Evolutionary conservation across 805 yeast genomes (phyloP), one percentile per base, ranked within the genome.

Genomic region (Metschnikowia hibisci): DNA sequence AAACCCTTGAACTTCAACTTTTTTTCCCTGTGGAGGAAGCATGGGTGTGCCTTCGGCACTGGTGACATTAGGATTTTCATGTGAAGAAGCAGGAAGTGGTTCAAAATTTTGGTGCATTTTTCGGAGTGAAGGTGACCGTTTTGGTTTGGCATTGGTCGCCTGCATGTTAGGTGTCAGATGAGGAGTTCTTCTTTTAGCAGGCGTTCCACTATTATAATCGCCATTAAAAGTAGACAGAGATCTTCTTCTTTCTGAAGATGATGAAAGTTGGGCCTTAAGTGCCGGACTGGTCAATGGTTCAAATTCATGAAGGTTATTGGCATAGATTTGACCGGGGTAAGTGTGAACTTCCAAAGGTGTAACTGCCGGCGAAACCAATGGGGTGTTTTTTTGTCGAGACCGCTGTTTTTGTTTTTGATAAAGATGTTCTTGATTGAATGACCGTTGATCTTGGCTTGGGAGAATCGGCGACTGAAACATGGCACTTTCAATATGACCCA

Each of bases 331-430:
- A 36, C 53, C 51, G 43, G 54, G 54, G 31, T 45, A 15, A 38
- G 57, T 58, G 33, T 57, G 62, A 28, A 55, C 50, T 15, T 75
- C 87, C 54, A 74, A 53, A 1, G 88, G 88, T 3, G 88, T 78
- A 12, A 80, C 84, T 8, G 85, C 82, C 0, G 95, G 95, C 2
- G 90, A 82, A 1, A 82, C 77, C 47, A 85, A 68, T 0, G 95
- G 93, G 1, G 93, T 85, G 28, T 42, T 31, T 34, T 46, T 58
- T 25, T 45, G 60, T 16, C 55, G 46, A 10, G 44, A 18, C 27
- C 46, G 45, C 30, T 44, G 50, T n/a, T 47, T 45, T 37, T 62
- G 64, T 42, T 64, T 64, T 42, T 69, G 73, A 46, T 54, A 63
- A 41, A 56, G 65, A 51, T 69, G 74, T 48, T 69, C 73, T 44